phyloP scores from a whole-genome alignment of 2,329 filamentous ascomycete species.

The Cytospora leucostoma region DNA sequence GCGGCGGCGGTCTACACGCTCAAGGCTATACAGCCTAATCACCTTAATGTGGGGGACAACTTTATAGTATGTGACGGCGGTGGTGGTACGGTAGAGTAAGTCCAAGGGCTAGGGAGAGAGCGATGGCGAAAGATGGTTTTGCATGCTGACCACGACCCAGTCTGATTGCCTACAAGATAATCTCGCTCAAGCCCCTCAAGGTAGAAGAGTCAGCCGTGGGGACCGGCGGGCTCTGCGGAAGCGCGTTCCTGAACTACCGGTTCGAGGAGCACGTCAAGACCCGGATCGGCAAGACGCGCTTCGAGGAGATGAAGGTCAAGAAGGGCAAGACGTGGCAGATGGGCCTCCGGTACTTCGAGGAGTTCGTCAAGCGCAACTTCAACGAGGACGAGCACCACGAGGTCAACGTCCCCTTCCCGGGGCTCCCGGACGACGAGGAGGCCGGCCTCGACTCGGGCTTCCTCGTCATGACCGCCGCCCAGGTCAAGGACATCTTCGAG shows the following conservation, averaged over 20 bases:
- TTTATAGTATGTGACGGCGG: slow-evolving; percentile 65
- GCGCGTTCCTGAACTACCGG: slow-evolving; percentile 76
- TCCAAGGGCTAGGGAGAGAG: slow-evolving; percentile 23
- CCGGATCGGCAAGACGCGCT: slow-evolving; percentile 66
- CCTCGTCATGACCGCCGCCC: slow-evolving; percentile 67
- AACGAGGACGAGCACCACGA: slow-evolving; percentile 76
- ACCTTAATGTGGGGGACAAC: slow-evolving; percentile 68
- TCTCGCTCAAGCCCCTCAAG: slow-evolving; percentile 67
- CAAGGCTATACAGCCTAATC: slow-evolving; percentile 76
- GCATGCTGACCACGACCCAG: slow-evolving; percentile 37
- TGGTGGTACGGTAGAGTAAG: slow-evolving; percentile 68
- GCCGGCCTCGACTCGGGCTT: slow-evolving; percentile 76
- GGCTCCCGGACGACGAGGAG: slow-evolving; percentile 73
- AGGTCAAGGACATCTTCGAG: slow-evolving; percentile 74
- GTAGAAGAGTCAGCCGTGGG: slow-evolving; percentile 81
- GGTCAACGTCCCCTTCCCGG: slow-evolving; percentile 78
- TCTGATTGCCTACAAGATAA: slow-evolving; percentile 80
- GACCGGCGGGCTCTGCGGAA: slow-evolving; percentile 75
- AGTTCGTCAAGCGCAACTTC: slow-evolving; percentile 83
- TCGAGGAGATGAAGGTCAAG: slow-evolving; percentile 75
- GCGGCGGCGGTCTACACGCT: slow-evolving; percentile 79
- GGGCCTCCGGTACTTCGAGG: slow-evolving; percentile 78
- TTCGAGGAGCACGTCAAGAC: slow-evolving; percentile 76
- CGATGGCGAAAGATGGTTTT: background rate
- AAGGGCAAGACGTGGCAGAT: slow-evolving; percentile 80